These are phyloP conservation scores for Colletotrichum acutatum DNA, from an alignment of 2,329 filamentous ascomycete species.

Conservation along the genomic window DNA sequence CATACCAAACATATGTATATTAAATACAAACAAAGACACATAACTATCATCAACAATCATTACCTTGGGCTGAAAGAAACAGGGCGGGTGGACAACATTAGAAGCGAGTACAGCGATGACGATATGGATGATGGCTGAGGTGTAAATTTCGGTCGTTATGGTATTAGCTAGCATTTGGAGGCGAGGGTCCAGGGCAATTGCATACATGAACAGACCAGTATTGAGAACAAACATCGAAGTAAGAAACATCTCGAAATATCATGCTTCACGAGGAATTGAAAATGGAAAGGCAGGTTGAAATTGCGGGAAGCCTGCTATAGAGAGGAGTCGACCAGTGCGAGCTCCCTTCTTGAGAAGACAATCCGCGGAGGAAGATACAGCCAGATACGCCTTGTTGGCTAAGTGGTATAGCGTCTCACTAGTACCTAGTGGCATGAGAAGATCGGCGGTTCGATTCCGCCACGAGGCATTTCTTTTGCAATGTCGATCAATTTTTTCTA, in stretches of 20 bases:
- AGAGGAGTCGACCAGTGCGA: no score
- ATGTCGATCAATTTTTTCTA: no score
- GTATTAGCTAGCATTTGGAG: no score
- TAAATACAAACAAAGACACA: neutral
- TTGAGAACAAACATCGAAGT: neutral
- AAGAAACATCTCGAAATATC: neutral
- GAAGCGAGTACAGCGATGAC: neutral
- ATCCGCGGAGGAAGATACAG: fast-evolving
- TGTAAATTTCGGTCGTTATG: neutral
- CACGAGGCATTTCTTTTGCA: slow-evolving; percentile 28
- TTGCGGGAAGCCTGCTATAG: no score
- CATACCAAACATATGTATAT: slow-evolving; percentile 22
- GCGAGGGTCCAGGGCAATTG: neutral
- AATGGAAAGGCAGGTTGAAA: no score
- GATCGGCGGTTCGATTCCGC: slow-evolving; percentile 37
- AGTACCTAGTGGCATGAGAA: slow-evolving; percentile 34
- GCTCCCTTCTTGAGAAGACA: fast-evolving
- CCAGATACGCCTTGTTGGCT: slow-evolving; percentile 34
- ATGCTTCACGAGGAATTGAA: no score
- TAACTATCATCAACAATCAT: neutral
- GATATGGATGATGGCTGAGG: neutral
- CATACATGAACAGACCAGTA: neutral
- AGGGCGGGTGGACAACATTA: neutral
- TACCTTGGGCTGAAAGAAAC: no score
- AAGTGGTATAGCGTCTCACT: slow-evolving; percentile 38